These are phyloP conservation scores for Colletotrichum truncatum DNA, from an alignment of 2,329 filamentous ascomycete genomes.

Conservation along the genomic window DNA sequence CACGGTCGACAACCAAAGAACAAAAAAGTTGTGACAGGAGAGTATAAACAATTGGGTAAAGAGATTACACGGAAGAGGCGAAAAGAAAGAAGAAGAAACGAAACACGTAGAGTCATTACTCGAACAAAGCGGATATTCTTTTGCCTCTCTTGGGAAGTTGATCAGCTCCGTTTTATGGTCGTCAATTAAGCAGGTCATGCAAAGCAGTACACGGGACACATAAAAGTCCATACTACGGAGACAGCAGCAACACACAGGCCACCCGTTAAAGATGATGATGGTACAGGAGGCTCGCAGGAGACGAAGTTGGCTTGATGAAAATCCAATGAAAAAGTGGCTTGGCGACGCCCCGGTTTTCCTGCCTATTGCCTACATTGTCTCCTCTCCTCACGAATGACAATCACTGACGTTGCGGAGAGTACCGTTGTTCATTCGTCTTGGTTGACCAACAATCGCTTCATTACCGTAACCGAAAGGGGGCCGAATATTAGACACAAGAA, in stretches of 20 bases:
- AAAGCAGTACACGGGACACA: neutral
- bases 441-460: conserved; percentile 3
- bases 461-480: conserved; percentile 5
- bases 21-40: no score
- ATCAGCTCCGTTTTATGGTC: conserved; percentile 4
- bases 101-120: neutral
- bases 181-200: conserved; percentile 18
- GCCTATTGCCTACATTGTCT: neutral
- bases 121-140: neutral
- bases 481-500: neutral
- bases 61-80: neutral
- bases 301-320: conserved; percentile 8
- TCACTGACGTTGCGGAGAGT: neutral
- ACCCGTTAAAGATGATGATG: conserved; percentile 17
- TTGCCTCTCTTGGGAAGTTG: neutral
- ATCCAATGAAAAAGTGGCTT: conserved; percentile 3
- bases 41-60: no score
- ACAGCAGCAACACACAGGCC: neutral
- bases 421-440: neutral
- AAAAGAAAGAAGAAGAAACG: neutral
- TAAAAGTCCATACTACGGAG: neutral
- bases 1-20: conserved; percentile 8
- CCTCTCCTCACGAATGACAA: neutral
- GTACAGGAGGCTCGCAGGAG: conserved; percentile 1
- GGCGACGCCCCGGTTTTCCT: conserved; percentile 3